Conservation (phyloP, 2,329 filamentous ascomycete species). For the Trichoderma gracile region DNA sequence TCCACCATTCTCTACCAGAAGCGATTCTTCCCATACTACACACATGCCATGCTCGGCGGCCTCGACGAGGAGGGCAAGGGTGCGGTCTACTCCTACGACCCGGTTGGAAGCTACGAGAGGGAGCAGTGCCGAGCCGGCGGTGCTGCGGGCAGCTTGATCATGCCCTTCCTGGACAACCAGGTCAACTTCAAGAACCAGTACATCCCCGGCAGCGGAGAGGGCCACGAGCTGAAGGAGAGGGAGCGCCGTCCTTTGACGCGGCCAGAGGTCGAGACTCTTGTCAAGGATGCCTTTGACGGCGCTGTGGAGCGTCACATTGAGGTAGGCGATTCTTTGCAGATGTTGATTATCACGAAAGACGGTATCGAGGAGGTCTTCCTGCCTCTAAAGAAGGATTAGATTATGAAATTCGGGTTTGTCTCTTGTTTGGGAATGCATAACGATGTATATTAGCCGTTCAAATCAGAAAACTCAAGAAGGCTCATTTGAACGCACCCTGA, state of each 20-base stretch:
- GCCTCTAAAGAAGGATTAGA: conserved; percentile 86
- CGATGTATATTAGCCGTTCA: conserved; percentile 38
- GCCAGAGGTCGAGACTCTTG: conserved; percentile 77
- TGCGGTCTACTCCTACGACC: conserved; percentile 95
- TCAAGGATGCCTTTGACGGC: conserved; percentile 97
- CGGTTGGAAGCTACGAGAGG: conserved; percentile 94
- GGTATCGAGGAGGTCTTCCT: conserved; percentile 85
- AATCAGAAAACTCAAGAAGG: conserved; percentile 6
- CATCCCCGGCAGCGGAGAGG: conserved; percentile 78
- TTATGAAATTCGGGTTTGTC: not conserved
- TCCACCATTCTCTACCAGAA: conserved; percentile 96
- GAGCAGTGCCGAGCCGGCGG: conserved; percentile 95
- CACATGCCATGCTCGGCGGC: conserved; percentile 89
- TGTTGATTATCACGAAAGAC: conserved; percentile 85
- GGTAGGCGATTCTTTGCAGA: conserved; percentile 93
- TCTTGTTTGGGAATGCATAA: conserved; percentile 23
- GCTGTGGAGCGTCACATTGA: conserved; percentile 99
- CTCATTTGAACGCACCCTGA: conserved; percentile 8
- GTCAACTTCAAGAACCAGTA: conserved; percentile 99
- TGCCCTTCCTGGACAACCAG: conserved; percentile 99
- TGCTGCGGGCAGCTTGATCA: conserved; percentile 90
- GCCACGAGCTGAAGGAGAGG: conserved; percentile 75
- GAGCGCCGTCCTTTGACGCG: conserved; percentile 69
- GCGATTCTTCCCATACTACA: conserved; percentile 99
- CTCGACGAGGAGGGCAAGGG: conserved; percentile 93